Base-by-base conservation (phyloP, 441 rosid species). In the Pelargonium australe region DNA sequence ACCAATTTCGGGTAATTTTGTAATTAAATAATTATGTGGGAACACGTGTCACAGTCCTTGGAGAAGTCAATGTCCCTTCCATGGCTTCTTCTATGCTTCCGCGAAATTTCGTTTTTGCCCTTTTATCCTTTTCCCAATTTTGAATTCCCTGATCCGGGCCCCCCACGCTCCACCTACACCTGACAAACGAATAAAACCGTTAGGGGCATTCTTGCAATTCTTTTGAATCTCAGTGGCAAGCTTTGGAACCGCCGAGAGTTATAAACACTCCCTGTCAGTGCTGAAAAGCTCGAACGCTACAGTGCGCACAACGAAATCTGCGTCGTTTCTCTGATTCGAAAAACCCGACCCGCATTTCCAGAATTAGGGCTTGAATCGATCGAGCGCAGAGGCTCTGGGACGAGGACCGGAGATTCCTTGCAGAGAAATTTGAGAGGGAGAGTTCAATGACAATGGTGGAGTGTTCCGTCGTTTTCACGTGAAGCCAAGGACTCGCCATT, bases 161-260 rank as follows among this genome's bases (percentile, higher is more conserved):
- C 74, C 53, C n/a, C 57, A 67, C 25, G 14, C 64, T 57, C 55
- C 55, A 3, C 58, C 58, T 47, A n/a, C 66, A 67, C 80, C 73
- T 16, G 81, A 78, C 83, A 82, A 80, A 75, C 57, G 68, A 81
- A 82, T 72, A 68, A 67, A 77, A 86, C 96, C 89, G 94, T 86
- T 82, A 84, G 72, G 79, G 89, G 86, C 69, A 83, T 1, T 69
- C 9, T 75, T 75, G 95, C 41, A 85, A 81, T 75, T 78, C 61
- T 0, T 0, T 1, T 0, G 0, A 16, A 55, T 0, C 0, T 1
- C 6, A 47, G 66, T 89, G 86, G 80, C 76, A 71, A 68, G 2
- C 7, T 0, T 25, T 12, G 10, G 28, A 3, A 9, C 71, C 85
- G 95, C 88, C 95, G 92, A 76, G 83, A 89, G 85, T 3, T 61